Evolutionary conservation across 2,329 filamentous ascomycete genomes (phyloP).

Genomic region (Keithomyces neogunnii): DNA sequence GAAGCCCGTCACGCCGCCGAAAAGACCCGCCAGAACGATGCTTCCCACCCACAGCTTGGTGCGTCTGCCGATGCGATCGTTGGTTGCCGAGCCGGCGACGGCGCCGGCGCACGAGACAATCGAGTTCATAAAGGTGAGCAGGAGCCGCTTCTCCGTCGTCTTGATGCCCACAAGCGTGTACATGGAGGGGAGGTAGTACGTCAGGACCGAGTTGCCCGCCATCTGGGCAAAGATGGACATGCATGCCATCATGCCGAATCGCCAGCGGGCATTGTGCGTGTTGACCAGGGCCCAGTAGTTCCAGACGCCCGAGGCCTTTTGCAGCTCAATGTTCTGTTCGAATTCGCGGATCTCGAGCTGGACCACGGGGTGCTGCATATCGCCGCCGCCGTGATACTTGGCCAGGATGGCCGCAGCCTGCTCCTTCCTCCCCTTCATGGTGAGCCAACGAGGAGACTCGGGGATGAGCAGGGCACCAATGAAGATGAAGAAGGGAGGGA

Average conservation of each 20-base stretch:
- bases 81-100: slow-evolving; percentile 21
- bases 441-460: slow-evolving; percentile 34
- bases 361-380: slow-evolving; percentile 26
- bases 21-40: slow-evolving; percentile 35
- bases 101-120: slow-evolving; percentile 33
- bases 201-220: slow-evolving; percentile 38
- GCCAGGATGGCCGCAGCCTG: slow-evolving; percentile 26
- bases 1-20: slow-evolving; percentile 36
- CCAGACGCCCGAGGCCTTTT: slow-evolving; percentile 34
- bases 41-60: slow-evolving; percentile 42
- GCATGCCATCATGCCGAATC: slow-evolving; percentile 41
- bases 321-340: slow-evolving; percentile 27
- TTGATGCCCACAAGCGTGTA: slow-evolving; percentile 44
- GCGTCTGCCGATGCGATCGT: slow-evolving; percentile 22
- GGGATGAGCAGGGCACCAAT: slow-evolving; percentile 26
- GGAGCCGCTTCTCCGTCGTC: slow-evolving; percentile 38
- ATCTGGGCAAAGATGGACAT: slow-evolving; percentile 48
- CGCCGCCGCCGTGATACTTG: slow-evolving; percentile 24
- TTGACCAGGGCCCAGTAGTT: slow-evolving; percentile 45
- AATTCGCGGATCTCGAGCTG: slow-evolving; percentile 32
- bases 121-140: slow-evolving; percentile 32
- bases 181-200: slow-evolving; percentile 47
- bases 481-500: slow-evolving; percentile 28
- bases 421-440: slow-evolving; percentile 27
- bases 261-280: slow-evolving; percentile 36